Base-by-base conservation (phyloP, 768 basidiomycete genomes). In the Lactifluus pinguis region DNA sequence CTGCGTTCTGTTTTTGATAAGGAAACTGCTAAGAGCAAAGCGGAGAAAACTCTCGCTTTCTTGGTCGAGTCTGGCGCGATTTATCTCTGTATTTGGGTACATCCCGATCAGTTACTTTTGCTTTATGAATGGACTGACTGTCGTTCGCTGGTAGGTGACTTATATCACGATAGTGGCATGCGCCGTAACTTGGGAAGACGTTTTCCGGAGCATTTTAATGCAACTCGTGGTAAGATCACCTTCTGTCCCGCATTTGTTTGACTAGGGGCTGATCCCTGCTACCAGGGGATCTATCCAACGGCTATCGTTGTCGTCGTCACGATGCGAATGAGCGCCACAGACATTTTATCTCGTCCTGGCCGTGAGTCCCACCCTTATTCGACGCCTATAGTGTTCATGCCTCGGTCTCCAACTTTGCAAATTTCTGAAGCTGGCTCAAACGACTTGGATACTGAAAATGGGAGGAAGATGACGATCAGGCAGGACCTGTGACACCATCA, bases 271-370 rank as follows among this genome's bases (percentile, higher is more conserved):
- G 34, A 32, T 44, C 47, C 19, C 36, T 41, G 2, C 29, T 9
- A 34, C 4, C 13, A 62, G 61, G 61, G 56, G 13, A 57, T 62
- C 4, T 62, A 62, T 29, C 61, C 61, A 10, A 52, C 57, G 15
- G 29, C 25, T 9, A 62, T 58, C 1, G 44, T 62, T 15, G 30
- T 62, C 55, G 44, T 62, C 34, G 50, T 58, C 34, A 45, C 61
- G 9, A 52, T 62, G 61, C 55, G 44, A 21, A 14, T 57, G 11
- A 62, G 56, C 49, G 44, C 49, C 34, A 50, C 44, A 8, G 61
- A 62, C 21, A 44, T 62, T 25, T 17, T 62, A 13, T 19, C 50
- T 19, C 3, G 17, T 32, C 32, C 50, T 4, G 30, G 11, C 10
- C 11, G 4, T 13, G 45, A 25, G 21, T 11, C 19, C 7, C 9